Conservation (phyloP, 163 green algal genomes). For the Chloroidium sp. region DNA sequence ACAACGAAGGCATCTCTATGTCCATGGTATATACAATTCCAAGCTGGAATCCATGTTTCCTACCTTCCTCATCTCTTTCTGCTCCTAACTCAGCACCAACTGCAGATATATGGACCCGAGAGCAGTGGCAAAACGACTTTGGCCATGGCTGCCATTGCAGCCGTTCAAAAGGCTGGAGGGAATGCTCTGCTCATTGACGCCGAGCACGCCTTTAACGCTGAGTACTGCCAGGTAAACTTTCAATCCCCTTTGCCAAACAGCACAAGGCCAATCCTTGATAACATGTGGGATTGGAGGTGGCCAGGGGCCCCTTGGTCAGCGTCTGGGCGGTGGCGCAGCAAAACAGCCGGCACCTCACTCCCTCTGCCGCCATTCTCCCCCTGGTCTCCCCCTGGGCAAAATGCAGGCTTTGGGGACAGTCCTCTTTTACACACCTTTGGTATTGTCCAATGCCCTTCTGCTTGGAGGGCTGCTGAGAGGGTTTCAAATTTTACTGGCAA, state of each 20-base stretch:
- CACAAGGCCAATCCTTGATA: too few relatives aligned
- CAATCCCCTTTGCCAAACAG: background rate
- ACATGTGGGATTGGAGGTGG: too few relatives aligned
- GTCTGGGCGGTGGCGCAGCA: background rate
- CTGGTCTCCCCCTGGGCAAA: background rate
- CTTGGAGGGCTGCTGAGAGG: too few relatives aligned
- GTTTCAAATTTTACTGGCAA: background rate
- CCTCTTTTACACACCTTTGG: too few relatives aligned
- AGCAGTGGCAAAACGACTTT: constrained; percentile 94
- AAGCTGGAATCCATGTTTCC: too few relatives aligned
- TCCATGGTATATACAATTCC: too few relatives aligned
- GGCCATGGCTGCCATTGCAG: constrained; percentile 89
- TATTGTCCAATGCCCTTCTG: too few relatives aligned
- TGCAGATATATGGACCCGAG: constrained; percentile 87
- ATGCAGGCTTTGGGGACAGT: too few relatives aligned
- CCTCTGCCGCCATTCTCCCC: background rate
- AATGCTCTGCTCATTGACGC: constrained; percentile 80
- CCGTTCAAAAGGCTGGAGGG: constrained; percentile 77
- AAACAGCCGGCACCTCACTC: background rate
- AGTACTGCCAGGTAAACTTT: constrained; percentile 59
- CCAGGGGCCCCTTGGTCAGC: background rate
- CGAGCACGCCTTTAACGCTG: constrained; percentile 91
- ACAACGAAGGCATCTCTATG: too few relatives aligned
- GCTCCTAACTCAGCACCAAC: background rate
- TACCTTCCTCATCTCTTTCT: background rate